These are phyloP conservation scores for Geranium rotundifolium DNA, from an alignment of 345 rosid genomes.

Conservation along the genomic window DNA sequence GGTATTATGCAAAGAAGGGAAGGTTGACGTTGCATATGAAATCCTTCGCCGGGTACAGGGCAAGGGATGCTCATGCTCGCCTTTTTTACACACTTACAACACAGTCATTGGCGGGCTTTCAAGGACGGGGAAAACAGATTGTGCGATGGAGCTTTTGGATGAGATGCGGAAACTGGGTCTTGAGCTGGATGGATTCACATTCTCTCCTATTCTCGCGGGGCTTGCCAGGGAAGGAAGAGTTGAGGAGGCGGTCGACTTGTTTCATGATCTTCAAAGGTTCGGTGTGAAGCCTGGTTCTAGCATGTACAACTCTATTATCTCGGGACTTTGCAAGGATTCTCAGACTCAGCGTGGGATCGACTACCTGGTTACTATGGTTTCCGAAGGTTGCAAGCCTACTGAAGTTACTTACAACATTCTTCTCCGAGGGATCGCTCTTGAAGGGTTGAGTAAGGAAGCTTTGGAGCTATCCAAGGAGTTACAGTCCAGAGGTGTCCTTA, in stretches of 20 bases:
- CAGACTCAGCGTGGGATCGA: slow-evolving; percentile 74
- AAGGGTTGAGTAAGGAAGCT: slow-evolving; percentile 78
- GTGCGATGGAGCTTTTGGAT: slow-evolving; percentile 49
- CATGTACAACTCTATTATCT: slow-evolving; percentile 63
- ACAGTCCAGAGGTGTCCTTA: slow-evolving; percentile 56
- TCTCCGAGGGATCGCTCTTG: slow-evolving; percentile 67
- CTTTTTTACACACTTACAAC: slow-evolving; percentile 68
- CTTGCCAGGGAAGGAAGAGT: slow-evolving; percentile 74
- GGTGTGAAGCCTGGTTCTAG: slow-evolving; percentile 55
- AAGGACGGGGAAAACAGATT: slow-evolving; percentile 67
- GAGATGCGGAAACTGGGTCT: slow-evolving; percentile 74
- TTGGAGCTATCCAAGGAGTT: slow-evolving; percentile 52
- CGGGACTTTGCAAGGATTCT: slow-evolving; percentile 61
- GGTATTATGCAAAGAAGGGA: slow-evolving; percentile 78
- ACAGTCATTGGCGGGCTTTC: slow-evolving; percentile 80
- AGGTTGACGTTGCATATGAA: slow-evolving; percentile 80
- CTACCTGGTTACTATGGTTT: slow-evolving; percentile 71
- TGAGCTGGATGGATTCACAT: slow-evolving; percentile 63
- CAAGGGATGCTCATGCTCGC: slow-evolving; percentile 51
- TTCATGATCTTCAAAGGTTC: slow-evolving; percentile 57
- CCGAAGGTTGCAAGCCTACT: slow-evolving; percentile 63
- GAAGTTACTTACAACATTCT: slow-evolving; percentile 72
- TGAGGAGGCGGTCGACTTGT: slow-evolving; percentile 64
- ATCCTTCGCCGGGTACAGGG: slow-evolving; percentile 61
- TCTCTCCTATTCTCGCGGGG: slow-evolving; percentile 75